A percentile compares a stretch with the other conserved stretches of the same genome.
phyloP scores from a whole-genome alignment of 169 alveolate genomes.

The Eimeria praecox region DNA sequence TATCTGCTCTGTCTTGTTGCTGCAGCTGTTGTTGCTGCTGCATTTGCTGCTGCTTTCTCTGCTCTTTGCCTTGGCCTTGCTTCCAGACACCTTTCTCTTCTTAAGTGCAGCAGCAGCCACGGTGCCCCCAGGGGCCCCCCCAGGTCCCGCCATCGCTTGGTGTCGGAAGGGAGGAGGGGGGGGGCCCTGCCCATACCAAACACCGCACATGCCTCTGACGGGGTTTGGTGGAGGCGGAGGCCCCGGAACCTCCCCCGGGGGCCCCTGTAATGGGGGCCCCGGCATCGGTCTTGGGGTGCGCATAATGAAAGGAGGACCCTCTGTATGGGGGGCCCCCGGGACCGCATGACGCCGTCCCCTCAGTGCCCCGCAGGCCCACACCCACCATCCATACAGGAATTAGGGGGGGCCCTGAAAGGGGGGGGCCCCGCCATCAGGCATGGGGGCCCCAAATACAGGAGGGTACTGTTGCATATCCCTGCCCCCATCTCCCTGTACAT shows the following conservation, averaged over 20 bases:
- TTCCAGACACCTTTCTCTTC: conserved; percentile 31
- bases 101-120: conserved; percentile 5
- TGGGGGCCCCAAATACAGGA: conserved; percentile 20
- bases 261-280: conserved; percentile 62
- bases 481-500: not conserved
- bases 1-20: conserved; percentile 11
- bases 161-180: conserved; percentile 55
- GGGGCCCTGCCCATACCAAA: conserved; percentile 34
- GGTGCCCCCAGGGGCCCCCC: conserved; percentile 59
- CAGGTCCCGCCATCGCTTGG: conserved; percentile 36
- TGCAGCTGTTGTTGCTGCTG: conserved; percentile 34
- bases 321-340: conserved; percentile 52
- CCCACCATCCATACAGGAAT: not conserved
- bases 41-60: conserved; percentile 45
- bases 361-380: conserved; percentile 38
- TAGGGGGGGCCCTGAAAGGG: conserved; percentile 29
- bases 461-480: conserved; percentile 40
- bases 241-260: conserved; percentile 38
- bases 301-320: conserved; percentile 45
- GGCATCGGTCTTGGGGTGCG: conserved; percentile 58
- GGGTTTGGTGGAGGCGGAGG: conserved; percentile 60
- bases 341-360: conserved; percentile 25
- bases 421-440: not conserved
- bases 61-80: conserved; percentile 64
- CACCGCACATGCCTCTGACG: conserved; percentile 6